Evolutionary conservation across 192 early-diverging fungal genomes (phyloP), one percentile per base, ranked within the genome.

Genomic region (Backusella sp.): DNA sequence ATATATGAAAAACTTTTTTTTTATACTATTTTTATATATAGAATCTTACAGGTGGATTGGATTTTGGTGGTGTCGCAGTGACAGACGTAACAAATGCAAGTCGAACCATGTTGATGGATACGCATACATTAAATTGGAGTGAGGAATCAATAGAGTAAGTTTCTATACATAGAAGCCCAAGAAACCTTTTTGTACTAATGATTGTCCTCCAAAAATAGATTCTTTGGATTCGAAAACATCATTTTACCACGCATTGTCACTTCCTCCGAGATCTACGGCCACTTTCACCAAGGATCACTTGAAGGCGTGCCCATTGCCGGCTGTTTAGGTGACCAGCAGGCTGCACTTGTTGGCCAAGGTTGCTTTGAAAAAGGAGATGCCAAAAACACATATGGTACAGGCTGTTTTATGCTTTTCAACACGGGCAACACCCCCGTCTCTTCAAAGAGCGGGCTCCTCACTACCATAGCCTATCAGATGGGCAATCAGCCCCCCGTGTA

Each of bases 381-480:
- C 70, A 98, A 98, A 87, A 98, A 95, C 86, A 98, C 96, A 2
- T 97, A 97, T 85, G 96, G 96, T 59, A 98, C 96, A 30, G 96
- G 96, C 30, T 96, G 95, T 84, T 98, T 98, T 82, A 95, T 97
- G 94, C 83, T 98, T 72, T 96, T 93, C 87, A 97, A 98, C 87
- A 96, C 95, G 19, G 96, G 96, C 36, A 65, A 82, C 4, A 80
- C 88, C 21, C 88, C 90, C 14, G 92, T 96, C 70, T 80, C 90
- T 56, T 94, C 96, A 39, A 87, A 90, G 73, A 90, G 90, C 73
- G 96, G 96, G 1, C 87, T 98, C 36, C 82, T 98, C 37, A 96
- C 96, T 1, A 97, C 96, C 9, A 94, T 97, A 23, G 95, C 88
- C 9, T 98, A 95, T 81, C 88, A 96, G 76, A 87, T 98, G 41